Evolutionary conservation across 2,329 filamentous ascomycete species (phyloP).

Genomic region (Apiospora phragmitis): DNA sequence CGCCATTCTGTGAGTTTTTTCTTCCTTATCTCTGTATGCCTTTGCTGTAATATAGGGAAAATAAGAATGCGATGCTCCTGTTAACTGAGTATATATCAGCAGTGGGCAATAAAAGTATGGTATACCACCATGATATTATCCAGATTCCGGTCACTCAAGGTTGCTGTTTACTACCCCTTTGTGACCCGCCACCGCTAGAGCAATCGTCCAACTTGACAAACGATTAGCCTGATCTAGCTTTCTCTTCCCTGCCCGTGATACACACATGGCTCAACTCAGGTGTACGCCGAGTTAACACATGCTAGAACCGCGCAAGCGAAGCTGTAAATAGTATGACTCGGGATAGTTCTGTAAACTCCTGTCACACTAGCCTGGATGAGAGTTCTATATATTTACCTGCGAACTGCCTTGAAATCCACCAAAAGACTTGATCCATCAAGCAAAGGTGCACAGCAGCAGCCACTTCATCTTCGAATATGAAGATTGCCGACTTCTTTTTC

Average conservation of each 20-base stretch:
- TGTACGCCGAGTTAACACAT: background rate
- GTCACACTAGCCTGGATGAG: background rate
- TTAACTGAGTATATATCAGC: too few relatives aligned
- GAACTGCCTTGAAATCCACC: background rate
- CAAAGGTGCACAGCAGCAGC: background rate
- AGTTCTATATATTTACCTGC: background rate
- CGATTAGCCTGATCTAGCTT: background rate
- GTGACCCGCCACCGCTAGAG: background rate
- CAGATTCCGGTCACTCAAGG: background rate
- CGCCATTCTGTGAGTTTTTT: background rate
- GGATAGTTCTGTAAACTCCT: background rate
- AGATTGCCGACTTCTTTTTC: background rate
- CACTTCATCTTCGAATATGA: background rate
- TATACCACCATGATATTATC: too few relatives aligned
- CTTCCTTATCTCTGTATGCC: too few relatives aligned
- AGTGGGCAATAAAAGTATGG: background rate
- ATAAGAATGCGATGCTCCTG: background rate
- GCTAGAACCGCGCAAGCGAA: background rate
- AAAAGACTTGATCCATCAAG: background rate
- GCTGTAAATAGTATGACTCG: background rate
- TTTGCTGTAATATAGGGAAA: too few relatives aligned
- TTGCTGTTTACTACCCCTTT: background rate
- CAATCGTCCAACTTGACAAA: background rate
- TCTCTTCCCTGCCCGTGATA: background rate
- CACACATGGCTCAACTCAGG: background rate